A percentile compares a stretch with the other conserved stretches of the same genome.
These are phyloP conservation scores for Curvularia lunata DNA, from an alignment of 2,329 filamentous ascomycete genomes.

Conservation along the genomic window DNA sequence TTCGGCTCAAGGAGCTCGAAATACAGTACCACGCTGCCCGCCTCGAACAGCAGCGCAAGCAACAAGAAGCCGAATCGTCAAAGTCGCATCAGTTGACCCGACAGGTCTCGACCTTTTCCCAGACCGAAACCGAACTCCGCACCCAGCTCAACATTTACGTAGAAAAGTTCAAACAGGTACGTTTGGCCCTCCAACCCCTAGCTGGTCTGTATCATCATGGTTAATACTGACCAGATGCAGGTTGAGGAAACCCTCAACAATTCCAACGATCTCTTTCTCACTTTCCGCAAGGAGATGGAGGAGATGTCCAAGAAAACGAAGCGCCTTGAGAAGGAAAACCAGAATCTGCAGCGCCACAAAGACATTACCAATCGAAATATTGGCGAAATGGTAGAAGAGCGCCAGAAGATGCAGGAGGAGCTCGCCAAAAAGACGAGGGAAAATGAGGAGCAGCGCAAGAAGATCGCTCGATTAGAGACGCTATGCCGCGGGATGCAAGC, in stretches of 20 bases:
- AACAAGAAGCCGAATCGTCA: slow-evolving; percentile 78
- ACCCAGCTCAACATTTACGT: slow-evolving; percentile 98
- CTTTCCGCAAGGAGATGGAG: slow-evolving; percentile 98
- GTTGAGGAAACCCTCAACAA: slow-evolving; percentile 99
- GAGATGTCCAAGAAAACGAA: slow-evolving; percentile 99
- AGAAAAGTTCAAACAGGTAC: slow-evolving; percentile 99
- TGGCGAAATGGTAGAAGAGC: slow-evolving; percentile 94
- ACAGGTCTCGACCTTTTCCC: slow-evolving; percentile 93
- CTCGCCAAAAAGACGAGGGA: slow-evolving; percentile 75
- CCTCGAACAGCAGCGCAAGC: slow-evolving; percentile 88
- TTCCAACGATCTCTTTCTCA: slow-evolving; percentile 95
- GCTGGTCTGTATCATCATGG: slow-evolving; percentile 43
- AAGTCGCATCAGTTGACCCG: slow-evolving; percentile 85
- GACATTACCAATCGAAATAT: slow-evolving; percentile 94
- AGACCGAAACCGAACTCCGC: slow-evolving; percentile 90
- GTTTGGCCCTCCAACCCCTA: slow-evolving; percentile 24
- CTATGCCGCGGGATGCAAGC: slow-evolving; percentile 97
- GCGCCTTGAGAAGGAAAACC: slow-evolving; percentile 94
- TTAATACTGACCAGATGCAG: slow-evolving; percentile 66
- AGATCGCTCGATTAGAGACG: slow-evolving; percentile 89
- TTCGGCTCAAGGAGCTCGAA: slow-evolving; percentile 94
- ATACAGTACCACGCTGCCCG: slow-evolving; percentile 90
- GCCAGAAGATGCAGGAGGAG: slow-evolving; percentile 75
- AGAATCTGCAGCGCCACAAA: slow-evolving; percentile 87
- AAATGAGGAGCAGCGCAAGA: slow-evolving; percentile 79